A percentile compares a stretch with the other conserved stretches of the same genome.
Evolutionary conservation across 805 yeast genomes (phyloP).

Genomic region (Candida corydali): DNA sequence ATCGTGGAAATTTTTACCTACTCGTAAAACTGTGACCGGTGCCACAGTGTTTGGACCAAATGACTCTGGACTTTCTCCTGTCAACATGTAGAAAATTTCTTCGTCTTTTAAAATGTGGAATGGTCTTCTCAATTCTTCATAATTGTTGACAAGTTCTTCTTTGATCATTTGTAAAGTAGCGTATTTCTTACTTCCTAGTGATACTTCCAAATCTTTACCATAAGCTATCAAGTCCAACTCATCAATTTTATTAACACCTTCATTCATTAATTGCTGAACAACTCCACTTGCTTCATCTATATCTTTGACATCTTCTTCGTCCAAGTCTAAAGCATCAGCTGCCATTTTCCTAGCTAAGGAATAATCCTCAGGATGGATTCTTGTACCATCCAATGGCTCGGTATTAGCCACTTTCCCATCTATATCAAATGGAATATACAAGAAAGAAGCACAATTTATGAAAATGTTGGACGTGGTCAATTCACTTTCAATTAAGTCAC

Average conservation of each 20-base stretch:
- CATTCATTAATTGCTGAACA: slow-evolving; percentile 65
- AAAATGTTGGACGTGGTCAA: slow-evolving; percentile 78
- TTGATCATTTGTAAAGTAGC: slow-evolving; percentile 80
- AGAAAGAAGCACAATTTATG: slow-evolving; percentile 87
- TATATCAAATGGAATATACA: slow-evolving; percentile 71
- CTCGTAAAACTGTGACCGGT: slow-evolving; percentile 69
- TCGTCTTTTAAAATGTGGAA: slow-evolving; percentile 60
- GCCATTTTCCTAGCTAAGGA: slow-evolving; percentile 96
- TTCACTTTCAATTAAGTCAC: slow-evolving; percentile 78
- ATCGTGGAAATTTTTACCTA: slow-evolving; percentile 59
- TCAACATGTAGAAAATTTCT: slow-evolving; percentile 82
- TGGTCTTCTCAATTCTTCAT: slow-evolving; percentile 76
- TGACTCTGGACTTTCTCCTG: slow-evolving; percentile 76
- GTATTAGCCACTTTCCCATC: slow-evolving; percentile 45
- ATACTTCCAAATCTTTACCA: slow-evolving; percentile 78
- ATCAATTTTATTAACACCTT: slow-evolving; percentile 71
- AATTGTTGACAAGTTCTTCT: slow-evolving; percentile 83
- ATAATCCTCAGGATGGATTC: slow-evolving; percentile 98
- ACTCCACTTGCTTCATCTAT: slow-evolving; percentile 73
- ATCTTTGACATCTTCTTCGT: slow-evolving; percentile 86
- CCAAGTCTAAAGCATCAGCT: slow-evolving; percentile 93
- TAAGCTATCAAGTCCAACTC: slow-evolving; percentile 87
- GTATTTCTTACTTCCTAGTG: slow-evolving; percentile 68
- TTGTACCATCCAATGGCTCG: slow-evolving; percentile 86
- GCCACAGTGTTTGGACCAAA: slow-evolving; percentile 67